phyloP scores from a whole-genome alignment of 495 filamentous ascomycete genomes.

The Aspergillus wentii region DNA sequence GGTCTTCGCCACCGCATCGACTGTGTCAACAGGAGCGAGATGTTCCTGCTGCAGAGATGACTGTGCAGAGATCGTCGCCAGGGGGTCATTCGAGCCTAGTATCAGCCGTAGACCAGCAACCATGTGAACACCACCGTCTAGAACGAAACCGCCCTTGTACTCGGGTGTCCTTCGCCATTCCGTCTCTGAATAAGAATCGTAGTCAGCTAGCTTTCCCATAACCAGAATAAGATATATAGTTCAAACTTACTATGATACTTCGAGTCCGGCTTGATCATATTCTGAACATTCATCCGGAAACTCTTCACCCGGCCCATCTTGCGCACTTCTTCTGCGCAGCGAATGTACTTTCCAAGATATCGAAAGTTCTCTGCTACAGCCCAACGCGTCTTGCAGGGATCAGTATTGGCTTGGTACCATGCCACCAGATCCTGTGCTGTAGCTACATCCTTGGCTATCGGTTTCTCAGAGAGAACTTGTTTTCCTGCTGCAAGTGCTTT shows the following conservation, averaged over 20 bases:
- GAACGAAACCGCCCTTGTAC: conserved; percentile 73
- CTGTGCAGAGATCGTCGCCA: conserved; percentile 52
- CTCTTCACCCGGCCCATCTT: conserved; percentile 59
- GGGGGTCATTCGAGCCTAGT: conserved; percentile 42
- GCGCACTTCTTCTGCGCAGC: conserved; percentile 51
- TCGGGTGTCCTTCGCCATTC: conserved; percentile 67
- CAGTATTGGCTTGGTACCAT: conserved; percentile 53
- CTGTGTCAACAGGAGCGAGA: conserved; percentile 70
- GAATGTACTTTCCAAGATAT: conserved; percentile 53
- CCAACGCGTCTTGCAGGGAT: conserved; percentile 46
- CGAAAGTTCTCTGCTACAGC: conserved; percentile 75
- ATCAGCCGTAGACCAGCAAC: conserved; percentile 59
- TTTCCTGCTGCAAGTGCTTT: conserved; percentile 62
- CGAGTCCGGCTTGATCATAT: conserved; percentile 47
- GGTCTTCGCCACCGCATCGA: conserved; percentile 59
- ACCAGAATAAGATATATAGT: too few relatives aligned
- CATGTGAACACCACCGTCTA: conserved; percentile 75
- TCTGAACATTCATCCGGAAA: conserved; percentile 55
- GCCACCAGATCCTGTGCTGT: conserved; percentile 56
- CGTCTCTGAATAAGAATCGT: conserved; percentile 46
- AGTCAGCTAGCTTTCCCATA: too few relatives aligned
- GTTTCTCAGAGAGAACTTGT: conserved; percentile 82
- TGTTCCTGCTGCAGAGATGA: conserved; percentile 53
- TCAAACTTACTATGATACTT: conserved; percentile 54
- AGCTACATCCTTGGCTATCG: conserved; percentile 63